Base-by-base conservation (phyloP, 768 basidiomycete genomes). In the Filobasidium floriforme region DNA sequence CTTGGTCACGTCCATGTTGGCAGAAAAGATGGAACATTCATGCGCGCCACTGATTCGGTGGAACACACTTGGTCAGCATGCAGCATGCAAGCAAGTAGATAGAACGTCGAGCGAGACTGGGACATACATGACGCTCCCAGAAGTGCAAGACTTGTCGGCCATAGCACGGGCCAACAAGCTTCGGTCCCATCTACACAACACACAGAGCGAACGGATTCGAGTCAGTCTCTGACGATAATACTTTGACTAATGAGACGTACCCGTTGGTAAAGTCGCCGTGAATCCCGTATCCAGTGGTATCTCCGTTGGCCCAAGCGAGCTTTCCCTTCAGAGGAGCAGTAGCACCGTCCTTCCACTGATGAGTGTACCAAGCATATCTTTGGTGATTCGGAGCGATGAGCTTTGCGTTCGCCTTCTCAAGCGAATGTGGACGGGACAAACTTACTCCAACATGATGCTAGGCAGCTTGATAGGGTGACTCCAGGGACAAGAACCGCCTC, bases 261-360 rank as follows among this genome's bases (percentile, higher is more conserved):
- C 62, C 67, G 46, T 73, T 71, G 43, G 70, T 70, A 44, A 75
- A 76, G 51, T 74, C 73, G 40, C 67, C 75, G 62, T 76, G 77
- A 70, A 84, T 83, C 70, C 85, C 86, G 71, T 84, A 85, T 12
- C 85, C 86, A 40, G 85, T 86, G 14, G 82, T 81, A 72, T 88
- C 87, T 41, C 87, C 87, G 68, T 84, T 78, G 19, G 86, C 81
- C 75, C 75, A 76, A 29, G 69, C 70, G 3, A 74, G 62, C 60
- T 75, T 70, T 3, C 76, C 76, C 41, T 67, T 63, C 15, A 73
- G 14, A 9, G 32, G 32, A 37, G 32, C 32, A 18, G 46, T 51
- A 6, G 18, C 19, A 12, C 46, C 46, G 24, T 18, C 19, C 46
- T 24, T 51, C 19, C 18, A 24, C 6, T 51, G 19, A 24, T 51